These are phyloP conservation scores for Lachnellula suecica DNA, from an alignment of 2,329 filamentous ascomycete genomes.

Conservation along the genomic window DNA sequence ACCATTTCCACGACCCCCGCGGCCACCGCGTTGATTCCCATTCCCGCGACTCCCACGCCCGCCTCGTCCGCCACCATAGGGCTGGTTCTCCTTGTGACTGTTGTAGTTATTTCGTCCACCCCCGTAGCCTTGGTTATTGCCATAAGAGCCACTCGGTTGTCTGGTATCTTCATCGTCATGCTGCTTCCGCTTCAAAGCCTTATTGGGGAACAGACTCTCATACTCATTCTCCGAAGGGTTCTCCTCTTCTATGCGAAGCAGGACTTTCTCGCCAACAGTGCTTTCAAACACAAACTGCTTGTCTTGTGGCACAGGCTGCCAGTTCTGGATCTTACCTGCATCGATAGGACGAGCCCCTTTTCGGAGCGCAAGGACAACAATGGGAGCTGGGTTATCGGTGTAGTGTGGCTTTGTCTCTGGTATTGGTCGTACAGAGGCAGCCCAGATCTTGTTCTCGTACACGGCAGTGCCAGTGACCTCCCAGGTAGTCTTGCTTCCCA, in stretches of 20 bases:
- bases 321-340: constrained; percentile 77
- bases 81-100: constrained; percentile 23
- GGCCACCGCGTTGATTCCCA: constrained; percentile 34
- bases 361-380: constrained; percentile 79
- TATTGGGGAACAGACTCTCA: constrained; percentile 62
- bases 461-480: constrained; percentile 74
- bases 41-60: constrained; percentile 34
- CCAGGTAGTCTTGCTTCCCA: constrained; percentile 82
- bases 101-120: constrained; percentile 33
- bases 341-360: constrained; percentile 77
- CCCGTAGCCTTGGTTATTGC: constrained; percentile 35
- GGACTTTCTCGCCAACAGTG: constrained; percentile 80
- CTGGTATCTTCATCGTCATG: constrained; percentile 49
- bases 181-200: constrained; percentile 60
- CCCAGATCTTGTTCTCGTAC: constrained; percentile 83
- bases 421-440: constrained; percentile 74
- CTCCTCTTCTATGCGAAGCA: constrained; percentile 78
- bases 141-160: constrained; percentile 32
- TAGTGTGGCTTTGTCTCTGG: constrained; percentile 66
- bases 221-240: constrained; percentile 60
- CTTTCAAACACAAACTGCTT: constrained; percentile 78
- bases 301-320: constrained; percentile 73
- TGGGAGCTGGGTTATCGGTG: constrained; percentile 75
- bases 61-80: constrained; percentile 29
- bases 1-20: constrained; percentile 40